Evolutionary conservation across 768 basidiomycete species (phyloP).

Genomic region (Lentinula lateritia): DNA sequence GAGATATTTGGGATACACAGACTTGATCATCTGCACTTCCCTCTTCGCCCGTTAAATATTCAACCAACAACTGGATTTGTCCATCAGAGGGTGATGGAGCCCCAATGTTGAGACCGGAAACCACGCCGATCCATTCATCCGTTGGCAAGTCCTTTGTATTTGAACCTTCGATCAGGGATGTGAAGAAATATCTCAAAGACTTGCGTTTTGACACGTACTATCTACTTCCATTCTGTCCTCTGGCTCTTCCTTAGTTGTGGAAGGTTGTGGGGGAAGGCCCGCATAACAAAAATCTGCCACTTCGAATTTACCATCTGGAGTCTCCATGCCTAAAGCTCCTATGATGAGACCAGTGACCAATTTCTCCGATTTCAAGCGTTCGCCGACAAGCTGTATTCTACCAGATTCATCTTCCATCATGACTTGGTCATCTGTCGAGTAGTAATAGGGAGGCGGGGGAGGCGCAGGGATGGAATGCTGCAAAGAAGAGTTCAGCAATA

Average conservation of each 20-base stretch:
- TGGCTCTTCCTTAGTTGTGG: slow-evolving; percentile 15
- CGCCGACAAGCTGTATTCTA: slow-evolving; percentile 82
- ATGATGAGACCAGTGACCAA: slow-evolving; percentile 92
- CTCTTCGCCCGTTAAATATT: slow-evolving; percentile 82
- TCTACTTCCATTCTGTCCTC: slow-evolving; percentile 66
- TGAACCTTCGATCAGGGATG: neutral
- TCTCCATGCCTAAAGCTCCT: slow-evolving; percentile 88
- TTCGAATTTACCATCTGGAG: slow-evolving; percentile 85
- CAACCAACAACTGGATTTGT: slow-evolving; percentile 80
- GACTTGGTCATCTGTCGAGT: slow-evolving; percentile 69
- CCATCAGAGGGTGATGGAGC: slow-evolving; percentile 56
- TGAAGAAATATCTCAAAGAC: neutral
- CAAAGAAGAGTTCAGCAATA: slow-evolving; percentile 1
- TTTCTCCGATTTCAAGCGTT: slow-evolving; percentile 48
- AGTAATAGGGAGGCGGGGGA: slow-evolving; percentile 67
- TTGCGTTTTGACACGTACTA: slow-evolving; percentile 32
- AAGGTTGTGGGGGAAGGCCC: slow-evolving; percentile 67
- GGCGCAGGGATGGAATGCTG: slow-evolving; percentile 90
- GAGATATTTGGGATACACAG: slow-evolving; percentile 66
- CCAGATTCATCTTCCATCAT: slow-evolving; percentile 98
- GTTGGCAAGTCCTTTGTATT: slow-evolving; percentile 13
- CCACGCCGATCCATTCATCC: slow-evolving; percentile 78
- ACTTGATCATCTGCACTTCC: slow-evolving; percentile 65
- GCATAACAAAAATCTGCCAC: slow-evolving; percentile 86
- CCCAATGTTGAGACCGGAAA: slow-evolving; percentile 84